Percentiles rank a stretch among this genome's conserved stretches.
These are phyloP conservation scores for Rubus parviflorus DNA, from an alignment of 306 rosid genomes.

Conservation along the genomic window DNA sequence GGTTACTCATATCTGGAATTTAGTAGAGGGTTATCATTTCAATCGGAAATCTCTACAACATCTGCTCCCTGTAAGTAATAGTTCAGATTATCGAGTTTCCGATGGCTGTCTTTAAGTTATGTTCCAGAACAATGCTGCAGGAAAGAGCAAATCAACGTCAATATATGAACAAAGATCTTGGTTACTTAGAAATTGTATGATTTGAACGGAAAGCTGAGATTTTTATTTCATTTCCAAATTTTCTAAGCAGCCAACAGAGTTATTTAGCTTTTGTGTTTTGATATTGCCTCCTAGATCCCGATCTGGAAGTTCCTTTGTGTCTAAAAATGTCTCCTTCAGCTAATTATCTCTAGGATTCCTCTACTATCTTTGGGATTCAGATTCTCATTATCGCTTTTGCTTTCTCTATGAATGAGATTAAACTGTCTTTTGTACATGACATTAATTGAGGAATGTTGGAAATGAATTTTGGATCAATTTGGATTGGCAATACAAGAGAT, in stretches of 20 bases:
- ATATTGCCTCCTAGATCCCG: slow-evolving; percentile 16
- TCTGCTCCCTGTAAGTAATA: too few relatives aligned
- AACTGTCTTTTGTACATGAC: neutral
- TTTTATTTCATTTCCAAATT: neutral
- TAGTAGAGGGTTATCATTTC: too few relatives aligned
- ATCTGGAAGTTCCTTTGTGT: slow-evolving; percentile 22
- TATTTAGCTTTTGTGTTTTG: neutral
- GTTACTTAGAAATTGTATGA: slow-evolving; percentile 6
- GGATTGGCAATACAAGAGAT: neutral
- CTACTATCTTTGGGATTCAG: slow-evolving; percentile 17
- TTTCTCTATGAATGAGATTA: neutral
- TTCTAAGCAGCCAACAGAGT: neutral
- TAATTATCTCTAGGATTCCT: slow-evolving; percentile 10
- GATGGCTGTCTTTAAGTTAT: too few relatives aligned
- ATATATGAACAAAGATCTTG: too few relatives aligned
- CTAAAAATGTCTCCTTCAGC: neutral
- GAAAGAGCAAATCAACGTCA: too few relatives aligned
- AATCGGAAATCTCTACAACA: too few relatives aligned
- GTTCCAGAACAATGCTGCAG: too few relatives aligned
- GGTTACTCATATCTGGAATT: too few relatives aligned
- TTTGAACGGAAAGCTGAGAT: neutral
- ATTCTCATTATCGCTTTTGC: neutral
- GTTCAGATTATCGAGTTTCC: too few relatives aligned
- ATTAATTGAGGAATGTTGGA: neutral
- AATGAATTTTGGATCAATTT: neutral